phyloP scores from a whole-genome alignment of 495 filamentous ascomycete genomes.

The Penicillium cataractarum region DNA sequence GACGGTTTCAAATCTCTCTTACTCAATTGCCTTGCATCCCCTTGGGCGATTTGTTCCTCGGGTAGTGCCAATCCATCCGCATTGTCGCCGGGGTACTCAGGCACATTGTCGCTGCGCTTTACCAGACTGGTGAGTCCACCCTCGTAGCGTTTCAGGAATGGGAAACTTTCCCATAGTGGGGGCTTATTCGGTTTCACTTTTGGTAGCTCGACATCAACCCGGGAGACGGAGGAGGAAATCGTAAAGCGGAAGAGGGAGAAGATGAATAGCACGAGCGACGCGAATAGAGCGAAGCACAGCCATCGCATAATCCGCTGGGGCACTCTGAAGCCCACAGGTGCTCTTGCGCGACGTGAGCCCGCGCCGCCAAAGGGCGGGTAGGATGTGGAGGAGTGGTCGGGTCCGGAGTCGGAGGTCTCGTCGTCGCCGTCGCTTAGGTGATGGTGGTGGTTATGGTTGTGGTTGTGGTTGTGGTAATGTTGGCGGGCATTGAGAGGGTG shows the following conservation, averaged over 20 bases:
- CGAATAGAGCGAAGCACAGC: constrained; percentile 70
- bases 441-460: constrained; percentile 21
- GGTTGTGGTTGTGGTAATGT: constrained; percentile 28
- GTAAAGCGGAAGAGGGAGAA: constrained; percentile 71
- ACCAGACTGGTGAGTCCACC: constrained; percentile 75
- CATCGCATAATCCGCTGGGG: constrained; percentile 67
- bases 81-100: constrained; percentile 73
- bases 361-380: constrained; percentile 59
- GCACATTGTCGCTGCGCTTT: constrained; percentile 59
- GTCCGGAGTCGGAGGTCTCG: constrained; percentile 29
- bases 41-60: constrained; percentile 5
- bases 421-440: constrained; percentile 31
- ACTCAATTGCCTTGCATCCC: constrained; percentile 31
- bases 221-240: constrained; percentile 60
- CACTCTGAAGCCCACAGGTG: constrained; percentile 53
- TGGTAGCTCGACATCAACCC: constrained; percentile 58
- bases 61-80: constrained; percentile 30
- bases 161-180: constrained; percentile 79
- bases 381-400: constrained; percentile 44
- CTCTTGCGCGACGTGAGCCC: constrained; percentile 41
- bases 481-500: constrained; percentile 30
- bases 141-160: constrained; percentile 80
- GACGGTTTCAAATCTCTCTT: constrained; percentile 28
- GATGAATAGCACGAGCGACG: constrained; percentile 72
- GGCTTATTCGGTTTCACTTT: constrained; percentile 58